These are phyloP conservation scores for Candida endomychidarum DNA, from an alignment of 805 yeast genomes.

Conservation along the genomic window DNA sequence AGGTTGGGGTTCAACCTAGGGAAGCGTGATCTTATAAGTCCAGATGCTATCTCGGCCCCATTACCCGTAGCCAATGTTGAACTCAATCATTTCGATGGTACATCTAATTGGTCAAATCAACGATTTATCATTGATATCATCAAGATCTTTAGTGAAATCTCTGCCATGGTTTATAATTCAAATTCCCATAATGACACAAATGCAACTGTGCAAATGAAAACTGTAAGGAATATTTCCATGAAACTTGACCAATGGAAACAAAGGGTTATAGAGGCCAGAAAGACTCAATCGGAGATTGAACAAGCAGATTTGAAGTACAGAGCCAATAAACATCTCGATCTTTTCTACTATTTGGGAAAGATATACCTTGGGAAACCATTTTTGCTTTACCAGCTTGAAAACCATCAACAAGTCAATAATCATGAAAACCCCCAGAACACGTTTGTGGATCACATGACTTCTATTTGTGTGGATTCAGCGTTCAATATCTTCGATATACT, in stretches of 20 bases:
- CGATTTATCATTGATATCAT: slow-evolving; percentile 13
- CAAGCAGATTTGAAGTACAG: slow-evolving; percentile 11
- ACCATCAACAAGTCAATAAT: slow-evolving; percentile 7
- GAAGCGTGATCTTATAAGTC: slow-evolving; percentile 12
- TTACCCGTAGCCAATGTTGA: slow-evolving; percentile 12
- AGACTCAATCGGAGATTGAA: slow-evolving; percentile 12
- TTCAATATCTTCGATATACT: slow-evolving; percentile 16
- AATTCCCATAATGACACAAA: background rate
- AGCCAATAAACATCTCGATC: slow-evolving; percentile 16
- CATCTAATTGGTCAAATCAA: slow-evolving; percentile 14
- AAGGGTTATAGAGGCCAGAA: slow-evolving; percentile 10
- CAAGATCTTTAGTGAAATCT: slow-evolving; percentile 15
- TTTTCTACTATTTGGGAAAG: slow-evolving; percentile 17
- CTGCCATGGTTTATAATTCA: slow-evolving; percentile 11
- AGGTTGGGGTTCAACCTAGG: slow-evolving; percentile 17
- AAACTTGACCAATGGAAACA: slow-evolving; percentile 11
- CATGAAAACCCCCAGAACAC: slow-evolving; percentile 12
- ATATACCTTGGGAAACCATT: slow-evolving; percentile 20
- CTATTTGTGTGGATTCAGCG: slow-evolving; percentile 19
- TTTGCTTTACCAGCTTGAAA: slow-evolving; percentile 17
- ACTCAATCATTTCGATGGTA: slow-evolving; percentile 13
- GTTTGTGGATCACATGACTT: slow-evolving; percentile 17
- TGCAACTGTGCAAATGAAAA: slow-evolving; percentile 1
- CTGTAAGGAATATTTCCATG: slow-evolving; percentile 11
- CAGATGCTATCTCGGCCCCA: slow-evolving; percentile 15